Percentiles rank a stretch among this genome's conserved stretches.
These are phyloP conservation scores for Dipteronia sinensis DNA, from an alignment of 345 rosid genomes.

Conservation along the genomic window DNA sequence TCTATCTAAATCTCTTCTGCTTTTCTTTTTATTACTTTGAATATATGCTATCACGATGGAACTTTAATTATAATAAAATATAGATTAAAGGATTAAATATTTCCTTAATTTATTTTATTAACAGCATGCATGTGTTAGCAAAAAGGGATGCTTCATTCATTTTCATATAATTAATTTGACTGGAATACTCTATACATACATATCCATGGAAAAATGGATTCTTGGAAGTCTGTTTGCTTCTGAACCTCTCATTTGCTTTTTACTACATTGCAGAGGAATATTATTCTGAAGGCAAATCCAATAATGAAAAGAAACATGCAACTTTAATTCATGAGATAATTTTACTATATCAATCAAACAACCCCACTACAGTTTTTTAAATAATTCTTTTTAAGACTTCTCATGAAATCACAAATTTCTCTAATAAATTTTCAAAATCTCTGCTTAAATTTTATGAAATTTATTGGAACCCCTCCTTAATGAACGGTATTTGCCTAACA, in stretches of 20 bases:
- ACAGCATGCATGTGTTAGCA: neutral
- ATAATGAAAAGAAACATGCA: neutral
- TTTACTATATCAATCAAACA: no score
- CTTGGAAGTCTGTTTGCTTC: neutral
- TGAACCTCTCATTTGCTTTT: neutral
- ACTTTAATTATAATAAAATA: neutral
- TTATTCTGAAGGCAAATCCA: neutral
- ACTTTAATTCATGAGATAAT: neutral
- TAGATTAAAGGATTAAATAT: neutral
- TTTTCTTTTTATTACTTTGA: conserved; percentile 17
- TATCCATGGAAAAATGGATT: neutral
- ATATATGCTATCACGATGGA: conserved; percentile 3
- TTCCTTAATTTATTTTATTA: neutral
- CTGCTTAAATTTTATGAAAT: no score
- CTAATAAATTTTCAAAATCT: no score
- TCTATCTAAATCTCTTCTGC: neutral
- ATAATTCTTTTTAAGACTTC: no score
- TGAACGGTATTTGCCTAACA: no score
- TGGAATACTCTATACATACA: neutral
- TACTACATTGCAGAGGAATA: neutral
- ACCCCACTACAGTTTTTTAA: no score
- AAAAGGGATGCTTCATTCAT: neutral
- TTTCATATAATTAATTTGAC: neutral
- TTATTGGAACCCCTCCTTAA: no score
- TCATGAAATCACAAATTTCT: no score